Evolutionary conservation across 805 yeast genomes (phyloP), one percentile per base, ranked within the genome.

Genomic region (Metschnikowia lochheadii): DNA sequence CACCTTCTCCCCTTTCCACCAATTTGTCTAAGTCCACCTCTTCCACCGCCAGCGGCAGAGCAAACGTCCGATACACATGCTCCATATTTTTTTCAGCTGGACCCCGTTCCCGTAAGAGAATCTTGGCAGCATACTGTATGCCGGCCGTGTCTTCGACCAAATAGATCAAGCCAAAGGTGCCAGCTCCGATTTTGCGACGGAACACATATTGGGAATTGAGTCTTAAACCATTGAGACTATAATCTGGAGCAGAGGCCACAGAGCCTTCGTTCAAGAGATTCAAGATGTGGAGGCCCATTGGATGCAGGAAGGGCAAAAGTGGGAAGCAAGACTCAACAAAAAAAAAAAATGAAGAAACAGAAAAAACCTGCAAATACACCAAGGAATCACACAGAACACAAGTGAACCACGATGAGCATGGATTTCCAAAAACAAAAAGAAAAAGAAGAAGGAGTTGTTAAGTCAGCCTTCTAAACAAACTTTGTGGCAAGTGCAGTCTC

Each of bases 101-200:
- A 23, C 46, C 46, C 20, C 40, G 40, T 37, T 37, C 40, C n/a
- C 17, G n/a, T 31, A 84, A 70, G 3, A 87, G 74, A 48, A 85
- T 82, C 63, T 89, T 89, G 53, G 90, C 80, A 2, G 96, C 96
- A 58, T 73, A 83, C 18, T 72, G 67, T 44, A 72, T 66, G 15
- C 77, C 75, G 40, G 57, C 61, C 18, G 75, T 56, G 37, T 78
- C 72, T 23, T 78, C 79, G 55, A 80, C 89, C 49, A 69, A 76
- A 48, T 77, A 71, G 56, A 81, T 56, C 45, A 57, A 54, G 7
- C 61, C 61, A 38, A 56, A 76, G 29, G 67, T 65, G 64, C 89
- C 90, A 14, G 67, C 63, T 1, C 65, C 61, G 35, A 84, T 69
- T 23, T 79, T 75, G 50, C 31, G 44, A 21, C 85, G 72, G 49